phyloP scores from a whole-genome alignment of 2,329 filamentous ascomycete species.

The Phyllosticta paracitricarpa region DNA sequence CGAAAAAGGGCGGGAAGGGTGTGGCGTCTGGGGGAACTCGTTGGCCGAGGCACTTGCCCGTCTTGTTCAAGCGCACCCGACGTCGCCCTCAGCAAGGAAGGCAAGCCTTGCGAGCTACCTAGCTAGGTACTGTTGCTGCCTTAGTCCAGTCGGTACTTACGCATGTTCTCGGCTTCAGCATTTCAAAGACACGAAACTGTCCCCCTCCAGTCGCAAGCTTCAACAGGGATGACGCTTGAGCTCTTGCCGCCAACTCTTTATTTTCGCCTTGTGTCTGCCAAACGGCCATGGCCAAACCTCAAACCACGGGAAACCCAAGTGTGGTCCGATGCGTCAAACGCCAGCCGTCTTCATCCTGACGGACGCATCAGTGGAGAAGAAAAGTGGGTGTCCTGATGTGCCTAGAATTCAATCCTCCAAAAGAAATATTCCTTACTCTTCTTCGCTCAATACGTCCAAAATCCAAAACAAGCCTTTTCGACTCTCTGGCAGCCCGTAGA shows the following conservation, averaged over 20 bases:
- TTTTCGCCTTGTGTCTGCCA: background rate
- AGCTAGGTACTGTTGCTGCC: background rate
- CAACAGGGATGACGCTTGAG: background rate
- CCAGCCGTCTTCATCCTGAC: no score
- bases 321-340: no score
- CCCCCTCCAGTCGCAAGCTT: background rate
- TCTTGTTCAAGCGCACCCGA: constrained; percentile 2
- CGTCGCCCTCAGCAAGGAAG: background rate
- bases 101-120: background rate
- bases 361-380: background rate
- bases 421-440: background rate
- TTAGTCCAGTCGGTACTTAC: background rate
- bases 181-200: background rate
- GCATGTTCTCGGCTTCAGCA: background rate
- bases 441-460: constrained; percentile 22
- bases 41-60: constrained; percentile 4
- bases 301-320: background rate
- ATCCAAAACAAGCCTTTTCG: constrained; percentile 38
- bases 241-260: background rate
- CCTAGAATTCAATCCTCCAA: no score
- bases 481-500: constrained; percentile 40
- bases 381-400: background rate
- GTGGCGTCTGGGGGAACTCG: constrained; percentile 3
- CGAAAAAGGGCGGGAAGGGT: background rate
- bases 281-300: background rate